These are phyloP conservation scores for Nepenthes mirabilis DNA, from an alignment of 148 eudicot genomes.

Conservation along the genomic window DNA sequence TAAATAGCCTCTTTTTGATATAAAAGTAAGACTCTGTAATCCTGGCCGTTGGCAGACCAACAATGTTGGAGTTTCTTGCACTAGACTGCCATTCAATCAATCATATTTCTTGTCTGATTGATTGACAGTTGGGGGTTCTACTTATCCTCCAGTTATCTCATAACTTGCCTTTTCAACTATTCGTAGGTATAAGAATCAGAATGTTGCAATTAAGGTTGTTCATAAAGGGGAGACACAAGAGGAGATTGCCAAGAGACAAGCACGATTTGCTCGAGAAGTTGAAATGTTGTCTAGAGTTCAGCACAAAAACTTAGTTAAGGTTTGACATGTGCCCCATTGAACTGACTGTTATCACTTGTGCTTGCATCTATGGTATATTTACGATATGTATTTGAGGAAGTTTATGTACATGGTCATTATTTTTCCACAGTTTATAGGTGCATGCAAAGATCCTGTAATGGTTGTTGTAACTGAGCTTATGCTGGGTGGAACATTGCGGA, in stretches of 20 bases:
- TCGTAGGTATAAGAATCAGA: slow-evolving; percentile 58
- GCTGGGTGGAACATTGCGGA: slow-evolving; percentile 34
- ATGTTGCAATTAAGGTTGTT: slow-evolving; percentile 80
- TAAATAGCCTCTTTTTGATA: no score
- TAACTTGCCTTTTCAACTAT: slow-evolving; percentile 11
- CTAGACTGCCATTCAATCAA: no score
- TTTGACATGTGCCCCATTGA: slow-evolving; percentile 8
- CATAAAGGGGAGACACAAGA: slow-evolving; percentile 82
- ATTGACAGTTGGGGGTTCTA: neutral
- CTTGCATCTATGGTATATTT: neutral
- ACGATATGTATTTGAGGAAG: neutral
- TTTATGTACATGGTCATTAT: neutral
- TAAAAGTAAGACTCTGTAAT: no score
- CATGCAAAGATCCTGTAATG: slow-evolving; percentile 13
- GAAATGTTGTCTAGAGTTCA: slow-evolving; percentile 93
- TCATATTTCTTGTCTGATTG: neutral
- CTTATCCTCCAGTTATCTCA: neutral
- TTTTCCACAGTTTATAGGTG: slow-evolving; percentile 19
- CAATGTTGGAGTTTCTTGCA: no score
- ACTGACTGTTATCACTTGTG: neutral
- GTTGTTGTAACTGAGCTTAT: slow-evolving; percentile 37
- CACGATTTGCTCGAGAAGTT: slow-evolving; percentile 78
- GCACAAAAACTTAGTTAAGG: slow-evolving; percentile 89
- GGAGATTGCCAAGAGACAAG: slow-evolving; percentile 66
- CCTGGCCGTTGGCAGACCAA: no score